Conservation (phyloP, 495 filamentous ascomycete species). For the Corynascus novoguineensis region DNA sequence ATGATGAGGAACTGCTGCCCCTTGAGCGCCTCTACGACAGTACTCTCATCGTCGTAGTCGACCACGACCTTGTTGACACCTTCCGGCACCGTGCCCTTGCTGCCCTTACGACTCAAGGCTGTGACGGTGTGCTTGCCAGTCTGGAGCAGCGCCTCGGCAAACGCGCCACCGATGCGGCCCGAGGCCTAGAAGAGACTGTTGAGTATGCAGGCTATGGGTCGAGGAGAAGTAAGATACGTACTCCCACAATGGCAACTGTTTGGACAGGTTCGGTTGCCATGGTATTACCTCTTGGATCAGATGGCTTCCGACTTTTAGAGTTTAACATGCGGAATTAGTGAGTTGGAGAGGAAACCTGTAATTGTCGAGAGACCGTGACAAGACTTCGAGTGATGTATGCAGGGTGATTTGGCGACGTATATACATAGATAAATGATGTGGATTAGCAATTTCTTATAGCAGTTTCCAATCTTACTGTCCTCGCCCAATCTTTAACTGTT, state of each 20-base stretch:
- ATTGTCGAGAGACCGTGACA: no score
- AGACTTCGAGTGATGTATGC: no score
- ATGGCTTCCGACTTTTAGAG: no score
- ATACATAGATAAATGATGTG: no score
- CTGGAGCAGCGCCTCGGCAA: constrained; percentile 47
- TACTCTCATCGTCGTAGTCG: constrained; percentile 36
- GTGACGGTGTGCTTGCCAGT: constrained; percentile 52
- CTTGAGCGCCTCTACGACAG: constrained; percentile 39
- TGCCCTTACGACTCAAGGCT: constrained; percentile 45
- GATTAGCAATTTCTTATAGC: no score
- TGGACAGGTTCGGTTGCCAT: constrained; percentile 23
- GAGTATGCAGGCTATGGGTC: not conserved
- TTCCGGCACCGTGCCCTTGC: constrained; percentile 31
- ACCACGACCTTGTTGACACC: constrained; percentile 31
- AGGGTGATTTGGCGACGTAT: no score
- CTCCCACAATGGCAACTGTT: constrained; percentile 45
- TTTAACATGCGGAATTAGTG: no score
- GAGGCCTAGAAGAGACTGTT: constrained; percentile 23
- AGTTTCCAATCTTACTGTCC: no score
- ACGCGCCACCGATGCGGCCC: constrained; percentile 51
- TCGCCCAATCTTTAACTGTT: no score
- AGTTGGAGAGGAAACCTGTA: no score
- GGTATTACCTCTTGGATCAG: no score
- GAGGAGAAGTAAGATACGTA: no score
- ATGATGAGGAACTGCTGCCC: constrained; percentile 57